Base-by-base conservation (phyloP, 345 rosid genomes). In the Eutrema japonicum region DNA sequence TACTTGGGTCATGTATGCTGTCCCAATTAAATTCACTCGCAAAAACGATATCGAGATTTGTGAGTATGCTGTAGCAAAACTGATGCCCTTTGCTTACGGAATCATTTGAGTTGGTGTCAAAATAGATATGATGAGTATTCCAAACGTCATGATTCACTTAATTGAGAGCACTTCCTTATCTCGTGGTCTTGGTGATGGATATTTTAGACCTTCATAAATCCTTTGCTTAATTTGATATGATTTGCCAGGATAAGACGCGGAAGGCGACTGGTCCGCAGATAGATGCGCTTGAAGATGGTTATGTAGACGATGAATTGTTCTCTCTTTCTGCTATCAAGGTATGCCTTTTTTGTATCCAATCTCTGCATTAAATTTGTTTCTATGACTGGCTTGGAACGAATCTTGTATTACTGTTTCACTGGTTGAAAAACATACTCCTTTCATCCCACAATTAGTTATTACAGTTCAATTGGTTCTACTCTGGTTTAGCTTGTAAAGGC, bases 251-350 rank as follows among this genome's bases (percentile, higher is more conserved):
- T 64, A 92, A 87, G 83, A 75, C 80, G 8, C 85, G 96, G 71
- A 92, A 92, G 81, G 87, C 98, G 22, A 87, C 86, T 36, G 89
- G 87, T 72, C 80, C 84, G 83, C 91, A 92, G 78, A 76, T 84
- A 57, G 98, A 95, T 88, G 94, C 75, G 29, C 64, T 87, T 69
- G 89, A 88, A 86, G 99, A 92, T 83, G 96, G 87, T 53, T 95
- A 86, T 64, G 70, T 66, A 26, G 99, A 92, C 76, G 75, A 71
- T 68, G 97, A 92, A 51, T 72, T 95, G 80, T 92, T 92, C 77
- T 92, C 99, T 78, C 96, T 95, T 79, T 75, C 92, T 58, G 80
- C 92, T 41, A 92, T 95, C 83, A 95, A 95, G 96, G 99, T 92
- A 72, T 30, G 71, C 30, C 41, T 13, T 26, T 56, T 70, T 64